A percentile compares a stretch with the other conserved stretches of the same genome.
These are phyloP conservation scores for Starmerella apicola DNA, from an alignment of 805 yeast genomes.

Conservation along the genomic window DNA sequence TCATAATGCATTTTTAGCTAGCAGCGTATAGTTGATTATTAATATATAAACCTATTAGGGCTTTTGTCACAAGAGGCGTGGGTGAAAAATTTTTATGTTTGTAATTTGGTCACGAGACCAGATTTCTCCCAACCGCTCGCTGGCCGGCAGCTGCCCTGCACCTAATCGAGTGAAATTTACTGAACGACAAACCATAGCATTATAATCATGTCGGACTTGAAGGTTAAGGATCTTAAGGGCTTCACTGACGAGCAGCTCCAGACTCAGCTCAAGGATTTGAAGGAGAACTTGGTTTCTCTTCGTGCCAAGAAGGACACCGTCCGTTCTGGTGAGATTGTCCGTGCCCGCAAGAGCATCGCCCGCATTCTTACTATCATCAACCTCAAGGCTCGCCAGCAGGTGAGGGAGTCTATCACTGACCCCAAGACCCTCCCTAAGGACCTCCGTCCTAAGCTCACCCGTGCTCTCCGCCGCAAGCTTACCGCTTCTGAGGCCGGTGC, in stretches of 20 bases:
- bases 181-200: not conserved
- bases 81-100: too few species aligned
- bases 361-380: conserved; percentile 94
- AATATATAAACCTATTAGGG: too few species aligned
- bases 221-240: conserved; percentile 92
- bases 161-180: conserved; percentile 1
- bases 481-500: conserved; percentile 73
- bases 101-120: conserved; percentile 2
- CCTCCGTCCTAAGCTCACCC: conserved; percentile 98
- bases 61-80: too few species aligned
- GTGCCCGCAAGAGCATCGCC: conserved; percentile 97
- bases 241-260: conserved; percentile 95
- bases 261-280: conserved; percentile 85
- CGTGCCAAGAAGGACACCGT: conserved; percentile 69
- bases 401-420: conserved; percentile 83
- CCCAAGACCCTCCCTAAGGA: conserved; percentile 91
- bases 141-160: conserved; percentile 1
- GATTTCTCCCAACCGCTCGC: not conserved
- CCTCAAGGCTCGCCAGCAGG: conserved; percentile 91
- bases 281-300: conserved; percentile 90
- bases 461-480: conserved; percentile 97
- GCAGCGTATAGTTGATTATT: too few species aligned
- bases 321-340: conserved; percentile 80
- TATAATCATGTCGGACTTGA: conserved; percentile 32
- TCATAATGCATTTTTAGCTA: too few species aligned